These are phyloP conservation scores for Claviceps purpurea DNA, from an alignment of 2,329 filamentous ascomycete genomes.

Conservation along the genomic window DNA sequence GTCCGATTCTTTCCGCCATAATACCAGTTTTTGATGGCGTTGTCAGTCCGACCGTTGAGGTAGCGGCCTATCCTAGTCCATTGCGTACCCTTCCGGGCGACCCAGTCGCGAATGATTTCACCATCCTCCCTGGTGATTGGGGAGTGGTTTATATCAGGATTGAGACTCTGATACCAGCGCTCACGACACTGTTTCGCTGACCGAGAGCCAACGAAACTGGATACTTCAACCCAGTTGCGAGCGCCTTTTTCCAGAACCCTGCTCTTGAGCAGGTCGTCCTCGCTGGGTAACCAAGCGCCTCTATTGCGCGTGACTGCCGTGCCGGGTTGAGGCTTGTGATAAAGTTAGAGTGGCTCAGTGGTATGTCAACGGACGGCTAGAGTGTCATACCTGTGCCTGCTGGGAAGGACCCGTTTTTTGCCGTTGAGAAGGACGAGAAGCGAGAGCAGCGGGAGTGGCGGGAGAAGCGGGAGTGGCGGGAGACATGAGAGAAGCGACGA, in stretches of 20 bases:
- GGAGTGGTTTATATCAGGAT: constrained; percentile 18
- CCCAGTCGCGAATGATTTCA: constrained; percentile 60
- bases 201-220: constrained; percentile 58
- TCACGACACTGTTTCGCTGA: constrained; percentile 93
- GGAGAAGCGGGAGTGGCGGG: no score
- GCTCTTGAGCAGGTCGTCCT: constrained; percentile 57
- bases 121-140: constrained; percentile 63
- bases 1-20: no score
- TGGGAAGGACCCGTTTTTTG: background rate
- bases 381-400: background rate
- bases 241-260: constrained; percentile 61
- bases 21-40: no score
- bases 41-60: no score
- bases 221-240: constrained; percentile 83
- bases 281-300: constrained; percentile 70
- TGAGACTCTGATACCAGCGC: constrained; percentile 59
- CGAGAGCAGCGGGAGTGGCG: background rate
- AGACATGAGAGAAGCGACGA: background rate
- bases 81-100: constrained; percentile 50
- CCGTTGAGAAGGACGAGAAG: background rate
- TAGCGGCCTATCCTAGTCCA: no score
- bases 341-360: background rate
- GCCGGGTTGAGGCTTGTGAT: background rate
- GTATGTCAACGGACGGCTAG: no score
- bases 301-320: constrained; percentile 24